Evolutionary conservation across 768 basidiomycete genomes (phyloP).

Genomic region (Cubamyces sp.): DNA sequence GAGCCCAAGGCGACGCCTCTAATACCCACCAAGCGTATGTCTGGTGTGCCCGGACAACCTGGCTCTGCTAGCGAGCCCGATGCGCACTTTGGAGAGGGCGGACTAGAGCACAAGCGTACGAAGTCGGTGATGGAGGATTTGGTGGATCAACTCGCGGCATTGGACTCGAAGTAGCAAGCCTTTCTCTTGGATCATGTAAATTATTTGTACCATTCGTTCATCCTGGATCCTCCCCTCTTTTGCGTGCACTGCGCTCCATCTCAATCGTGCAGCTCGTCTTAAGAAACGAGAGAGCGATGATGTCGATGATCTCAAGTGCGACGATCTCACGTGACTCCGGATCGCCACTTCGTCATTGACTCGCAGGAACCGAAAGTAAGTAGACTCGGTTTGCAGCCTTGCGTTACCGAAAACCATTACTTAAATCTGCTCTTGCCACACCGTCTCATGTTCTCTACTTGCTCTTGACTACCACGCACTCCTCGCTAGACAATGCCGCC

Average conservation of each 20-base stretch:
- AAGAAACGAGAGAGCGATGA: neutral
- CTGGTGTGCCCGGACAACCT: conserved; percentile 31
- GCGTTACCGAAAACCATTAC: no score
- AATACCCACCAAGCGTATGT: conserved; percentile 50
- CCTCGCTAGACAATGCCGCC: conserved; percentile 10
- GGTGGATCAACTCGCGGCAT: conserved; percentile 76
- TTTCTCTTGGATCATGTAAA: neutral
- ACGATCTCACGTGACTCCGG: conserved; percentile 14
- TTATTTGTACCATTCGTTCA: neutral
- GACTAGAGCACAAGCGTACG: conserved; percentile 23
- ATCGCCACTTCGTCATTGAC: conserved; percentile 17
- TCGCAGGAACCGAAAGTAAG: neutral
- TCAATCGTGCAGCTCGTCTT: neutral
- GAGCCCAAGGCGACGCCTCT: conserved; percentile 65
- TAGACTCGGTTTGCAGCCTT: no score
- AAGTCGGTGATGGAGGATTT: conserved; percentile 79
- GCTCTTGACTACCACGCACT: neutral
- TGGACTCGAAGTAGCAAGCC: conserved; percentile 45
- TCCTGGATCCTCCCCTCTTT: no score
- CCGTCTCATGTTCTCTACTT: neutral
- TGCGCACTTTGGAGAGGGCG: conserved; percentile 12
- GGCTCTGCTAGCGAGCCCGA: conserved; percentile 6
- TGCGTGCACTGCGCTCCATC: no score
- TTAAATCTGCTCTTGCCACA: no score
- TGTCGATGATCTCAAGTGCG: conserved; percentile 14